phyloP scores from a whole-genome alignment of 148 eudicot genomes.

The Drosera capensis region DNA sequence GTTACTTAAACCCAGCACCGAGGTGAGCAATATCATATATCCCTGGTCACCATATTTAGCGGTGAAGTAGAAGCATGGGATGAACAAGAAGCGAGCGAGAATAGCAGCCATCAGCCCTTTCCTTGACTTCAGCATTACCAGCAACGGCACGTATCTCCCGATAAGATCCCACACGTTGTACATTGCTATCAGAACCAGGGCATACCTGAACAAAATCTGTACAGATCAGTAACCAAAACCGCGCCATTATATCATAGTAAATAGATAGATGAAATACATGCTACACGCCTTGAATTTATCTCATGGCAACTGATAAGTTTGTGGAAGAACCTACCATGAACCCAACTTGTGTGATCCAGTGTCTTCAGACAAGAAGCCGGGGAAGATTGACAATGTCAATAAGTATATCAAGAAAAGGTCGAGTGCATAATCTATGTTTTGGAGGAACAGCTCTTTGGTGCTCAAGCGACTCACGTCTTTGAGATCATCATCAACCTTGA shows the following conservation, averaged over 20 bases:
- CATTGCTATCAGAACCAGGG: constrained; percentile 31
- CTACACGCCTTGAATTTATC: too few species aligned
- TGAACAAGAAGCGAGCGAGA: constrained; percentile 18
- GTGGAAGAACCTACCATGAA: constrained; percentile 4
- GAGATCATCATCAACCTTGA: constrained; percentile 1
- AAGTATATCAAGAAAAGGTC: constrained; percentile 9
- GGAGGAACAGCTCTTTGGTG: constrained; percentile 2
- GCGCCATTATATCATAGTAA: too few species aligned
- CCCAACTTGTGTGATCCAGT: constrained; percentile 9
- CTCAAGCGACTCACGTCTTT: constrained; percentile 6
- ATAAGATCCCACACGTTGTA: constrained; percentile 33
- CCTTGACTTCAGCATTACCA: constrained; percentile 22
- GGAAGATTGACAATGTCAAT: constrained; percentile 12
- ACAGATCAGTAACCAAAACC: too few species aligned
- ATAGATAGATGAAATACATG: too few species aligned
- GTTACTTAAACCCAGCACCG: constrained; percentile 26
- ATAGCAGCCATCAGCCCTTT: constrained; percentile 15
- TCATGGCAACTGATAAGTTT: too few species aligned
- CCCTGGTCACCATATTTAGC: constrained; percentile 32
- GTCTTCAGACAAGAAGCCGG: constrained; percentile 12
- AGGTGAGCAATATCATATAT: constrained; percentile 38
- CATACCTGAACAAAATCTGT: constrained; percentile 29
- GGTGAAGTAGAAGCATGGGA: constrained; percentile 41
- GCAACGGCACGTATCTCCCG: constrained; percentile 30
- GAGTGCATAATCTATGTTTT: constrained; percentile 9